Evolutionary conservation across 2,329 filamentous ascomycete species (phyloP).

Genomic region (Harringtonia lauricola): DNA sequence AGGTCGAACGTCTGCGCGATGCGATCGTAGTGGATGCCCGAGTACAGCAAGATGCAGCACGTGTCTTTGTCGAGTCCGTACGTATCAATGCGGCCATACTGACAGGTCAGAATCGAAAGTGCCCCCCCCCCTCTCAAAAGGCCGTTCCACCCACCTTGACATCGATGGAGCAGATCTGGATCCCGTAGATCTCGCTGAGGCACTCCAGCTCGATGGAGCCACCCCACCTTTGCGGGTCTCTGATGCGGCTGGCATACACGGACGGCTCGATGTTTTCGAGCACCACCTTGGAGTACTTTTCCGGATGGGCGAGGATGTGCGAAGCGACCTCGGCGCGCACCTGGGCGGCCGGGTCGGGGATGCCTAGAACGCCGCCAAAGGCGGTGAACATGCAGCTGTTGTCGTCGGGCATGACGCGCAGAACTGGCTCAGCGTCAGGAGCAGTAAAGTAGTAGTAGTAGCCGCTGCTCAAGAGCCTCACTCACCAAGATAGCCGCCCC

Average conservation of each 20-base stretch:
- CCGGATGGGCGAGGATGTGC: conserved; percentile 62
- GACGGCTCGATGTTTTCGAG: conserved; percentile 57
- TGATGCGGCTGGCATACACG: conserved; percentile 74
- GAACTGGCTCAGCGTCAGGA: conserved; percentile 33
- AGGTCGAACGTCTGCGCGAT: conserved; percentile 60
- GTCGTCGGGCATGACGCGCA: conserved; percentile 94
- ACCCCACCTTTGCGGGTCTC: conserved; percentile 74
- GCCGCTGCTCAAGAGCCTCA: no score
- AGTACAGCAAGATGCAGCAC: conserved; percentile 77
- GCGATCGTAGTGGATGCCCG: conserved; percentile 87
- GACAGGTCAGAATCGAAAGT: no score
- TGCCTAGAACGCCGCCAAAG: conserved; percentile 66
- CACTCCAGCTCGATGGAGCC: conserved; percentile 85
- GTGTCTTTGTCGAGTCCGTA: conserved; percentile 66
- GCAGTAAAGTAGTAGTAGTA: neutral
- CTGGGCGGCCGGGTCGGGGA: conserved; percentile 33
- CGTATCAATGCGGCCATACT: conserved; percentile 41
- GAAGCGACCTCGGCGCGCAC: conserved; percentile 69
- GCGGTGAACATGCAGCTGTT: conserved; percentile 92
- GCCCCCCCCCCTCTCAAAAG: no score
- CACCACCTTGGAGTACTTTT: conserved; percentile 64
- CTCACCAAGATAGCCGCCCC: conserved; percentile 39
- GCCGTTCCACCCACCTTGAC: conserved; percentile 53
- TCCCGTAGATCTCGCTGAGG: conserved; percentile 69
- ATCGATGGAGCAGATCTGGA: conserved; percentile 79